A percentile compares a stretch with the other conserved stretches of the same genome.
Conservation (phyloP, 331 rosid species). For the Quercus tomentella region DNA sequence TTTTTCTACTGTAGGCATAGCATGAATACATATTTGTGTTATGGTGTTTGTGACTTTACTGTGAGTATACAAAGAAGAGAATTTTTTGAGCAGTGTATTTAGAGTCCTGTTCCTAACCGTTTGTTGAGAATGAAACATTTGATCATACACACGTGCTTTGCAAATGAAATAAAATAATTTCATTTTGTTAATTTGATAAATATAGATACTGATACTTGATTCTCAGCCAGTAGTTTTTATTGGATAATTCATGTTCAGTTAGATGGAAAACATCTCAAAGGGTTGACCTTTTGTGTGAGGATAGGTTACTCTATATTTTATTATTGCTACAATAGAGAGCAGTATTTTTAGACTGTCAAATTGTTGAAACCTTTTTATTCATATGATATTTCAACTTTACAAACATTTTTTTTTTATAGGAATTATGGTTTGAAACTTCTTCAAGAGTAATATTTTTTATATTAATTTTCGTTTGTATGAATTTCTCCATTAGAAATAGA, state of each 20-base stretch:
- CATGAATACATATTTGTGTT: neutral
- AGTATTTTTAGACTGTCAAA: neutral
- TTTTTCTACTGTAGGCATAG: neutral
- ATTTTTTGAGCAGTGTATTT: neutral
- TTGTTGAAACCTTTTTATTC: neutral
- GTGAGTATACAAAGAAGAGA: neutral
- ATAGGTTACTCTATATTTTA: neutral
- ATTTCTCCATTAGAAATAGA: too few relatives aligned
- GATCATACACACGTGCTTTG: neutral
- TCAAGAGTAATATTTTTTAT: too few relatives aligned
- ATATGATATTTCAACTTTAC: neutral
- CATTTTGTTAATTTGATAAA: neutral
- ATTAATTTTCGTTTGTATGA: too few relatives aligned
- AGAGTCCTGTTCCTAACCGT: neutral
- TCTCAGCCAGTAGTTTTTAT: neutral
- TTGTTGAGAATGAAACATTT: neutral
- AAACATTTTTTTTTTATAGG: too few relatives aligned
- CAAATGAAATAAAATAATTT: neutral
- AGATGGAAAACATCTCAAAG: neutral
- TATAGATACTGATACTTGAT: neutral
- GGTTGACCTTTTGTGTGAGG: neutral
- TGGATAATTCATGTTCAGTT: neutral
- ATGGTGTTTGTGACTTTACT: neutral
- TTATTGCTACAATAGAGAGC: neutral
- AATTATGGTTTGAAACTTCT: too few relatives aligned